These are phyloP conservation scores for Suhomyces terraborum DNA, from an alignment of 1,139 yeast species.

Conservation along the genomic window DNA sequence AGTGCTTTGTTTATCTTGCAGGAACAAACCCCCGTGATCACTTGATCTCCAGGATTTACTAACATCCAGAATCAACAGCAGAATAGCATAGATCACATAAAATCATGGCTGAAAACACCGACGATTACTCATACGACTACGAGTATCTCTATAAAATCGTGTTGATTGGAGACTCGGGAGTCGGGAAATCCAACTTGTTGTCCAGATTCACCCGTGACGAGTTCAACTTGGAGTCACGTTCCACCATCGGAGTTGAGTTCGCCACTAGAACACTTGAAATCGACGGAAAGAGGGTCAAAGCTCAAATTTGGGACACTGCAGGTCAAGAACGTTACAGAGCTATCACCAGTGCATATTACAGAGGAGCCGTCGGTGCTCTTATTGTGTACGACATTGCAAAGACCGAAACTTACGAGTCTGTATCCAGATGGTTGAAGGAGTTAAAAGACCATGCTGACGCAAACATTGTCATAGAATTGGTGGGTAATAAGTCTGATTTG, in stretches of 20 bases:
- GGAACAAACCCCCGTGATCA: not conserved
- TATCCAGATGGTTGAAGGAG: constrained; percentile 93
- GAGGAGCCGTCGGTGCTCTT: constrained; percentile 98
- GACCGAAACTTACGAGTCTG: constrained; percentile 90
- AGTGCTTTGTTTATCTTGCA: too few relatives aligned
- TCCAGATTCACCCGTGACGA: constrained; percentile 95
- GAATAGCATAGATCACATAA: not conserved
- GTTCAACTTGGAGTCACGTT: constrained; percentile 89
- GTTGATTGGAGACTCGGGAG: constrained; percentile 96
- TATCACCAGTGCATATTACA: constrained; percentile 93
- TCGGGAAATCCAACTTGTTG: constrained; percentile 91
- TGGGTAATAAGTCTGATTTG: constrained; percentile 92
- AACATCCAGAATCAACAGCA: constrained; percentile 3
- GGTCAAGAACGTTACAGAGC: constrained; percentile 99
- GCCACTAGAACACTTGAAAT: constrained; percentile 95
- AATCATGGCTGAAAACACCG: constrained; percentile 51
- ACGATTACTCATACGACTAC: constrained; percentile 88
- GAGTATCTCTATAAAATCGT: constrained; percentile 95
- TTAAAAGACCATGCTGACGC: constrained; percentile 96
- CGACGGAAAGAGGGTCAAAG: constrained; percentile 93
- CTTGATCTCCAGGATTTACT: not conserved
- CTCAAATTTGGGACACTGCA: constrained; percentile 99
- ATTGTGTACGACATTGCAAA: constrained; percentile 95
- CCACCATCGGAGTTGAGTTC: constrained; percentile 97
- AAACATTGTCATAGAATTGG: constrained; percentile 92